Conservation (phyloP, 257 asterid genomes). For the Lantana camara region DNA sequence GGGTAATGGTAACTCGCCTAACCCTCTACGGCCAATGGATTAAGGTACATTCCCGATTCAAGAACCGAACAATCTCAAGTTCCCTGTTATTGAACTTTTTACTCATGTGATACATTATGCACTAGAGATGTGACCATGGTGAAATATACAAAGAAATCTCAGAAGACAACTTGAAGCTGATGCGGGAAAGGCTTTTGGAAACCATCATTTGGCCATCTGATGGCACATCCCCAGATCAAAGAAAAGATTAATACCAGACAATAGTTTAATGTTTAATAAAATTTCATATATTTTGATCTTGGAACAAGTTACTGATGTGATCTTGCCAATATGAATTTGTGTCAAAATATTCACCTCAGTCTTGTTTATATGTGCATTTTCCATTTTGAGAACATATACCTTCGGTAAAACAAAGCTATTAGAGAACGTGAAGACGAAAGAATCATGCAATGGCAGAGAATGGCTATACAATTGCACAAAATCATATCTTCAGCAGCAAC, state of each 20-base stretch:
- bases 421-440: constrained; percentile 12
- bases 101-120: too few relatives aligned
- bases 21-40: too few relatives aligned
- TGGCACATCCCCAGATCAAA: too few relatives aligned
- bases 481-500: constrained; percentile 55
- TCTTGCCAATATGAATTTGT: neutral
- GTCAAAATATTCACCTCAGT: neutral
- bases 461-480: neutral
- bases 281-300: neutral
- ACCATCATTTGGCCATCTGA: too few relatives aligned
- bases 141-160: too few relatives aligned
- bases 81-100: too few relatives aligned
- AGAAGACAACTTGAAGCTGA: constrained; percentile 52
- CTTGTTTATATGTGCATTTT: too few relatives aligned
- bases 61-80: too few relatives aligned
- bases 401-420: neutral
- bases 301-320: neutral
- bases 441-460: neutral
- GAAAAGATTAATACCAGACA: constrained; percentile 29
- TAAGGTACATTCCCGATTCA: too few relatives aligned
- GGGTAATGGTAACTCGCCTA: too few relatives aligned
- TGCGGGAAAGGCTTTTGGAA: constrained; percentile 57
- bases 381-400: too few relatives aligned
- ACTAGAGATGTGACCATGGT: too few relatives aligned
- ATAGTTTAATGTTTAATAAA: neutral